Evolutionary conservation across 495 filamentous ascomycete genomes (phyloP).

Genomic region (Baudoinia panamericana): DNA sequence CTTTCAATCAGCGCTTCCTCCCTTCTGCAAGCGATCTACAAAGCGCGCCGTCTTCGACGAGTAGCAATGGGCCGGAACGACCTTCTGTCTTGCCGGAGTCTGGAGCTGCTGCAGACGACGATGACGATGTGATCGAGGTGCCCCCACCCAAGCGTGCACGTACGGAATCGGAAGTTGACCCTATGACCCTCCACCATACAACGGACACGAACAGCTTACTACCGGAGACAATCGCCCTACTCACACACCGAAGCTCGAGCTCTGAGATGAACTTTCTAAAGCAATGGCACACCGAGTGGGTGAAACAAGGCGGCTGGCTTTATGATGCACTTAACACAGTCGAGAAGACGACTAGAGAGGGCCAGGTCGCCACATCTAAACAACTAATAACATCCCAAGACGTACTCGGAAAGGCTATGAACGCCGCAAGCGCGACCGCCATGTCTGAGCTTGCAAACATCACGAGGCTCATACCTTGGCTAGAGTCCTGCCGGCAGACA

Average conservation of each 20-base stretch:
- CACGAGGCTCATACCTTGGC: conserved; percentile 26
- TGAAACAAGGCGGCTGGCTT: conserved; percentile 22
- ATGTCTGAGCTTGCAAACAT: conserved; percentile 19
- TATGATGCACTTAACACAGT: conserved; percentile 10
- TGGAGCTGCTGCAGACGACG: too few species aligned
- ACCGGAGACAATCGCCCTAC: neutral
- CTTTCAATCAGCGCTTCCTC: neutral
- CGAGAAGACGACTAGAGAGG: neutral
- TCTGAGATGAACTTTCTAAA: conserved; percentile 6
- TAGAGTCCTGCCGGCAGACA: conserved; percentile 26
- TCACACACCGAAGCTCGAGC: neutral
- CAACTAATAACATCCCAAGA: conserved; percentile 5
- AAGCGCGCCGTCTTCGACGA: neutral
- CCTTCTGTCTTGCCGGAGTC: too few species aligned
- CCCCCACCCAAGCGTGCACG: conserved; percentile 1
- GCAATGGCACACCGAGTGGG: conserved; percentile 24
- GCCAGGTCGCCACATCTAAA: neutral
- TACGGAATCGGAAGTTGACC: neutral
- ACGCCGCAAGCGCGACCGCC: conserved; percentile 2
- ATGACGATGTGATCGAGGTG: conserved; percentile 8
- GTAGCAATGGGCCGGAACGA: neutral
- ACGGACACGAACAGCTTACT: conserved; percentile 1
- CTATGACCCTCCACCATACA: neutral
- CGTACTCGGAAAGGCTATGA: conserved; percentile 14
- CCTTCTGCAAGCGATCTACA: neutral